Evolutionary conservation across 2,329 filamentous ascomycete genomes (phyloP).

Genomic region (Cercospora sp.): DNA sequence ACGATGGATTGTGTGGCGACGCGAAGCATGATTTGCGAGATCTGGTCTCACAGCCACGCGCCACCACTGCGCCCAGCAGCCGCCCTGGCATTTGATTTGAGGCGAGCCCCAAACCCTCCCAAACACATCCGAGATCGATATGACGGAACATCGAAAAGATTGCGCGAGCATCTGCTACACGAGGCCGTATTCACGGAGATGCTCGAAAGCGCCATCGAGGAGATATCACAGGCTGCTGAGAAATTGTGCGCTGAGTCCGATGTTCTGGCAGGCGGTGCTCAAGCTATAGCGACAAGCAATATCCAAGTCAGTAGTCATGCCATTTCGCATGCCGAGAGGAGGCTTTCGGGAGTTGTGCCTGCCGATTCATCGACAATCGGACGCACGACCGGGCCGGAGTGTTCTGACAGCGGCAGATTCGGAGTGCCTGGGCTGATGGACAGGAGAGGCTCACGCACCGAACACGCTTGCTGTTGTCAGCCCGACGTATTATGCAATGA

Average conservation of each 20-base stretch:
- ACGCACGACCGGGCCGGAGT: constrained; percentile 6
- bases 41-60: constrained; percentile 20
- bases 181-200: constrained; percentile 11
- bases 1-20: neutral
- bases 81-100: constrained; percentile 18
- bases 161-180: constrained; percentile 21
- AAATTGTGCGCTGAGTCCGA: neutral
- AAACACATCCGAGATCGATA: constrained; percentile 21
- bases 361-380: neutral
- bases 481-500: neutral
- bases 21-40: constrained; percentile 9
- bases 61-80: constrained; percentile 18
- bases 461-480: constrained; percentile 6
- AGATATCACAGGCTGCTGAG: neutral
- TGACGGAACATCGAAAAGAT: constrained; percentile 20
- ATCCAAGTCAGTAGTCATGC: neutral
- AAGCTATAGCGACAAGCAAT: constrained; percentile 8
- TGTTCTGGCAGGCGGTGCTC: neutral
- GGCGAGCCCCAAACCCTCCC: constrained; percentile 18
- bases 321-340: neutral
- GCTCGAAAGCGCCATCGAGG: neutral
- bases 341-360: constrained; percentile 1
- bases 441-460: neutral
- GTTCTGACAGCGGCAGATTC: constrained; percentile 15
- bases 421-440: neutral